Evolutionary conservation across 139 green algal species (phyloP).

Genomic region (Tetraselmis chui): DNA sequence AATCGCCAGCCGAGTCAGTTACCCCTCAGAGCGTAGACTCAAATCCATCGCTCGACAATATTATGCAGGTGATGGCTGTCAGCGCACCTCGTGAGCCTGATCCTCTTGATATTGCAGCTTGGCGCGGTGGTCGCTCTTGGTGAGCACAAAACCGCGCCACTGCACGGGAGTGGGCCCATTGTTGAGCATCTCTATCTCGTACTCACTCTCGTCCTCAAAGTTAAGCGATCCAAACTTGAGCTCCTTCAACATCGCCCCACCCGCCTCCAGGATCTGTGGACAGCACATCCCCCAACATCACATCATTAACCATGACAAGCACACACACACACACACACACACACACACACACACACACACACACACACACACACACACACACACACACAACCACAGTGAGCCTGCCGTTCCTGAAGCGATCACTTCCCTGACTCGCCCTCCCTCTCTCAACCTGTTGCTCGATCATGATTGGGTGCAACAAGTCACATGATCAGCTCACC

Average conservation of each 20-base stretch:
- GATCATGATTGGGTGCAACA: too few relatives aligned
- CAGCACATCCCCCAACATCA: background rate
- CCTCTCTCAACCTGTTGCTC: background rate
- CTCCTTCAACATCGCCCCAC: background rate
- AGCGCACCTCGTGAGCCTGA: background rate
- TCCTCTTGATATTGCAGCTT: background rate
- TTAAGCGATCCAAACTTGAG: background rate
- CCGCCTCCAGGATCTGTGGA: background rate
- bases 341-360: too few relatives aligned
- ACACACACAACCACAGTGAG: too few relatives aligned
- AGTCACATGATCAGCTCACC: too few relatives aligned
- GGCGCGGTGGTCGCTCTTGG: background rate
- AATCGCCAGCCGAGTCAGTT: too few relatives aligned
- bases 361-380: too few relatives aligned
- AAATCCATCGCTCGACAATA: too few relatives aligned
- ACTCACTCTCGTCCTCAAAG: background rate
- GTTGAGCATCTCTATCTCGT: background rate
- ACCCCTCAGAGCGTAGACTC: too few relatives aligned
- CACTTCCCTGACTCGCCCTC: background rate
- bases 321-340: too few relatives aligned
- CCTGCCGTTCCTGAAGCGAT: too few relatives aligned
- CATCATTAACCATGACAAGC: too few relatives aligned
- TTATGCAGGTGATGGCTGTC: too few relatives aligned
- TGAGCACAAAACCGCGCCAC: background rate
- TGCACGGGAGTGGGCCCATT: background rate